Conservation (phyloP, 306 rosid species). For the Glycine tomentella region DNA sequence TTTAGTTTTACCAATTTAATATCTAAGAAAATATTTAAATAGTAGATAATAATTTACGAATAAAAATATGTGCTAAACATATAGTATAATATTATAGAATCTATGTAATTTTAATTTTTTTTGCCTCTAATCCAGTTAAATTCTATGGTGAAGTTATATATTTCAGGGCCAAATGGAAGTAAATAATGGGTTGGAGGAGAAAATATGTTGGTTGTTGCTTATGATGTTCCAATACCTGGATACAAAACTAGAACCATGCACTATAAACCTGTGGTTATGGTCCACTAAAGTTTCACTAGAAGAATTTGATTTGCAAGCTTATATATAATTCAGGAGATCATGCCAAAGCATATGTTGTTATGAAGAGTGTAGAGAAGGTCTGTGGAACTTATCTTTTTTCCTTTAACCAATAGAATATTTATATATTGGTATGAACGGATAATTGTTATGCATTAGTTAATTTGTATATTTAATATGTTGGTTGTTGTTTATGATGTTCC, state of each 20-base stretch:
- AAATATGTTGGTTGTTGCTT: conserved; percentile 79
- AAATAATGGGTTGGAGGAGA: conserved; percentile 92
- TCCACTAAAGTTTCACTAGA: conserved; percentile 78
- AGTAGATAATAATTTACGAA: too few species aligned
- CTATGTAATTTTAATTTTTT: too few species aligned
- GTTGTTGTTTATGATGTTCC: conserved; percentile 98
- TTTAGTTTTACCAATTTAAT: too few species aligned
- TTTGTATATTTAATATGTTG: conserved; percentile 40
- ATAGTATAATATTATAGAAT: too few species aligned
- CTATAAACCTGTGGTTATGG: conserved; percentile 90
- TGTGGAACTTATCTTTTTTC: conserved; percentile 19
- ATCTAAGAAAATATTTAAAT: too few species aligned
- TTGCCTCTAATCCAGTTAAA: conserved; percentile 73
- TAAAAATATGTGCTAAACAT: too few species aligned
- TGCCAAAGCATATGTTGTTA: conserved; percentile 70
- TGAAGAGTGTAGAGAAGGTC: conserved; percentile 92
- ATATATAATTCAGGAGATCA: conserved; percentile 89
- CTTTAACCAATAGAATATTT: conserved; percentile 12
- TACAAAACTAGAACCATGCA: conserved; percentile 82
- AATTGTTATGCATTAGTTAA: too few species aligned
- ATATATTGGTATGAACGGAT: too few species aligned
- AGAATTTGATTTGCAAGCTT: conserved; percentile 78
- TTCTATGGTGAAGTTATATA: conserved; percentile 80
- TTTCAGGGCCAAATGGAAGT: conserved; percentile 69
- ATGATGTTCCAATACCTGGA: conserved; percentile 98